These are phyloP conservation scores for Penicillium samsonianum DNA, from an alignment of 495 filamentous ascomycete species.

Conservation along the genomic window DNA sequence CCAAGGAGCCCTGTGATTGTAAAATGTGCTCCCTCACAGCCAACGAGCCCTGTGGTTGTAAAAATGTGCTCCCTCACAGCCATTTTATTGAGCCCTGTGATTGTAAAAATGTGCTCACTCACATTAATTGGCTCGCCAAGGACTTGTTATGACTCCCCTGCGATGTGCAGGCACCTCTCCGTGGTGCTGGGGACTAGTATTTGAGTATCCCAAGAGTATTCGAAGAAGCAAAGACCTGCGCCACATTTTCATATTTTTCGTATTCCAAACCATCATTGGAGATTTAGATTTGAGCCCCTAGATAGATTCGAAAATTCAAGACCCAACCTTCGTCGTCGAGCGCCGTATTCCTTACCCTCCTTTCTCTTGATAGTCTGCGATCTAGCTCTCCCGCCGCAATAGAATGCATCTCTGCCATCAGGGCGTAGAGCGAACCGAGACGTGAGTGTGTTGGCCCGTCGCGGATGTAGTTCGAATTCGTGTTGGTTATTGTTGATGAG, in stretches of 20 bases:
- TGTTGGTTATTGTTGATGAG: no score
- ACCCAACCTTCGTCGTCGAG: not conserved
- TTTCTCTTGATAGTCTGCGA: not conserved
- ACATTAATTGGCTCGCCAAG: no score
- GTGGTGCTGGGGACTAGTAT: slow-evolving; percentile 8
- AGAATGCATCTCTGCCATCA: not conserved
- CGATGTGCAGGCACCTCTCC: slow-evolving; percentile 5
- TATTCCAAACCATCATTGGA: slow-evolving; percentile 4
- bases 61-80: no score
- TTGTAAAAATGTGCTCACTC: no score
- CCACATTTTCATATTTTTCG: not conserved
- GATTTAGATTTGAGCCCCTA: slow-evolving; percentile 1
- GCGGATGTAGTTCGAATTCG: slow-evolving; percentile 6
- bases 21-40: no score
- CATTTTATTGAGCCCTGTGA: no score
- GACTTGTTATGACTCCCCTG: no score
- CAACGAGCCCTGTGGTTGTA: no score
- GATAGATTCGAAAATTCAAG: slow-evolving; percentile 1
- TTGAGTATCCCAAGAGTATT: not conserved
- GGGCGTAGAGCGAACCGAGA: not conserved
- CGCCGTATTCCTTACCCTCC: not conserved
- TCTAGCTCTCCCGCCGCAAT: not conserved
- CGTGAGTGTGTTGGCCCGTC: not conserved
- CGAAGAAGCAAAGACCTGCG: no score
- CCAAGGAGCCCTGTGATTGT: no score